Conservation (phyloP, 805 yeast species). For the Candida broadrunensis region DNA sequence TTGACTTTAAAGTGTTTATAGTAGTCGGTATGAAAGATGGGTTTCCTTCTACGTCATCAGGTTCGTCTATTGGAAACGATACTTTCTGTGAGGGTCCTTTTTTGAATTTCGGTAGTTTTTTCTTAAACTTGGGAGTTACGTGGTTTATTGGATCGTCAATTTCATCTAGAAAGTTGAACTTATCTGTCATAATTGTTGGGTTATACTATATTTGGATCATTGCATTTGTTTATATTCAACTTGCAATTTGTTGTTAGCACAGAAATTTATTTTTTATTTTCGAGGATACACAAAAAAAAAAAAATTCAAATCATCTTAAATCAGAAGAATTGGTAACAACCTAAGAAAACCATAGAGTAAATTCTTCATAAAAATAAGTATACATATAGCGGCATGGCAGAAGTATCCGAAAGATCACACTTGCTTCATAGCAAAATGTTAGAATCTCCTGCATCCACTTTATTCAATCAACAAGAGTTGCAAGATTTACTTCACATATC, state of each 20-base stretch:
- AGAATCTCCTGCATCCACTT: slow-evolving; percentile 41
- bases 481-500: slow-evolving; percentile 44
- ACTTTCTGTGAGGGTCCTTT: slow-evolving; percentile 4
- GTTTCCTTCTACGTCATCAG: slow-evolving; percentile 5
- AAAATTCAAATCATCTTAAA: background rate
- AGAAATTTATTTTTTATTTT: too few species aligned
- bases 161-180: slow-evolving; percentile 12
- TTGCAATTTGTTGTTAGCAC: too few species aligned
- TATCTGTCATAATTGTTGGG: slow-evolving; percentile 17
- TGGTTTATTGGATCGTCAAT: background rate
- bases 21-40: background rate
- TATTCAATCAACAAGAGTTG: slow-evolving; percentile 70
- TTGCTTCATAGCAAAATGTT: slow-evolving; percentile 66
- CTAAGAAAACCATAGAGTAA: too few species aligned
- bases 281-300: slow-evolving; percentile 1
- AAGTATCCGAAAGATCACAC: slow-evolving; percentile 45
- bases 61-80: slow-evolving; percentile 17
- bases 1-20: too few species aligned
- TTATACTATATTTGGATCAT: too few species aligned
- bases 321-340: too few species aligned
- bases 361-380: too few species aligned
- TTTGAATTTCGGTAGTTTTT: slow-evolving; percentile 5
- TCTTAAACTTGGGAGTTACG: slow-evolving; percentile 8
- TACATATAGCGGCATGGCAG: too few species aligned
- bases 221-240: too few species aligned